Evolutionary conservation across 225 moss, liverwort and hornwort genomes (phyloP), one percentile per base, ranked within the genome.

Genomic region (Climacium dendroides): DNA sequence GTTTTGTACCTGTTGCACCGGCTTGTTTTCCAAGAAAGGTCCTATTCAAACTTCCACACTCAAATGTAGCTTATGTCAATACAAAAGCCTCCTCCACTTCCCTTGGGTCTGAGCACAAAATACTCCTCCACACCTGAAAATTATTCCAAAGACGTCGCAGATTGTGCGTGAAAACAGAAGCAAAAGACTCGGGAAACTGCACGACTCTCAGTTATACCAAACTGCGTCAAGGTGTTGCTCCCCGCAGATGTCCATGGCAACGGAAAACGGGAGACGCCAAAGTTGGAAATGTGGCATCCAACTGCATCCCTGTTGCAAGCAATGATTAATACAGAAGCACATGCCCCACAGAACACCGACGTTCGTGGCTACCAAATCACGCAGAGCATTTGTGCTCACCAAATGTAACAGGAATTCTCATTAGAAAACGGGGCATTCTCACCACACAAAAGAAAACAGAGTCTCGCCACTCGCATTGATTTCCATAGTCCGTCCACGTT

Each of bases 221-320:
- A n/a, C 47, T 10, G 11, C 47, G 47, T 98, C 96, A 70, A 98
- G 95, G 82, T 96, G 98, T 85, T 94, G 96, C 93, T 96, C 96
- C 81, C 96, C 95, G 85, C 96, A 96, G 88, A 95, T 96, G 88
- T 96, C 94, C 93, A 96, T 98, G 35, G 95, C 95, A 92, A 91
- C 98, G 95, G 86, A 96, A 94, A 57, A 95, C 93, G 74, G 94
- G 96, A 91, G 96, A 96, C 57, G 96, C 92, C 85, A 97, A 81
- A 32, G 91, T 90, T 73, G 94, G 93, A 90, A 95, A 97, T 23
- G 94, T 95, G 89, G 96, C 93, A 94, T 95, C 96, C 88, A 97
- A 87, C 94, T 98, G 92, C 91, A 93, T 52, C 9, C 53, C 48
- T 50, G 50, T 57, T n/a, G 24, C 9, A 50, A 61, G 18, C 28